phyloP scores from a whole-genome alignment of 2,329 filamentous ascomycete species.

The Lachnellula occidentalis region DNA sequence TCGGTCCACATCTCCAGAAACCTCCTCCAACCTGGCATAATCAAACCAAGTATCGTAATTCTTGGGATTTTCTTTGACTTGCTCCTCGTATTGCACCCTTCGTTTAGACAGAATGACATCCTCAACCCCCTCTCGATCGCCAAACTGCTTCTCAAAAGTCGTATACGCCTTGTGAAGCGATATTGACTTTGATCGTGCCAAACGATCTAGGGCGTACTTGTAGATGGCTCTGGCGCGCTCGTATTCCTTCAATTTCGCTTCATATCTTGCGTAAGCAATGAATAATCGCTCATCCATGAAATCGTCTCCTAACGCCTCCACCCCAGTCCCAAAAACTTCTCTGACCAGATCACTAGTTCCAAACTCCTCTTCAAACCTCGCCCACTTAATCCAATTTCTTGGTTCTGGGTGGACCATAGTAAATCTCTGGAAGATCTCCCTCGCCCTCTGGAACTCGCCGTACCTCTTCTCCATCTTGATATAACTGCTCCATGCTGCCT shows the following conservation, averaged over 20 bases:
- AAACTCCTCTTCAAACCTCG: conserved; percentile 92
- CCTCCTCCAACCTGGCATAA: conserved; percentile 85
- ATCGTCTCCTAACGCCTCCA: conserved; percentile 86
- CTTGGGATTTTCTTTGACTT: conserved; percentile 87
- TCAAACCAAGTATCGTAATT: conserved; percentile 99
- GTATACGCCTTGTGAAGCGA: conserved; percentile 90
- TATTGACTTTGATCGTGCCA: conserved; percentile 81
- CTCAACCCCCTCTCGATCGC: conserved; percentile 87
- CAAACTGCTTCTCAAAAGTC: conserved; percentile 97
- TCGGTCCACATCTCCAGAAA: conserved; percentile 72
- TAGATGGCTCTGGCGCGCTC: conserved; percentile 92
- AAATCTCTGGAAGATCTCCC: conserved; percentile 84
- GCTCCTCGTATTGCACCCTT: conserved; percentile 87
- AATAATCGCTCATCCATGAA: conserved; percentile 96
- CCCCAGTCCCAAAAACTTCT: conserved; percentile 82
- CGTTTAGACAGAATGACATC: conserved; percentile 94
- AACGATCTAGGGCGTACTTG: conserved; percentile 89
- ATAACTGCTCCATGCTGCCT: conserved; percentile 91
- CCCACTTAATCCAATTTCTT: conserved; percentile 98
- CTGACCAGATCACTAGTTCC: conserved; percentile 88
- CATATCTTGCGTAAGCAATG: conserved; percentile 90
- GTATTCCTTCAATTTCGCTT: conserved; percentile 91
- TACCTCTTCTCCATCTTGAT: conserved; percentile 97
- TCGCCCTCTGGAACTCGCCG: conserved; percentile 82
- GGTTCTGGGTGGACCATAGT: conserved; percentile 91